Evolutionary conservation across 306 rosid species (phyloP), one percentile per base, ranked within the genome.

Genomic region (Trifolium pratense): DNA sequence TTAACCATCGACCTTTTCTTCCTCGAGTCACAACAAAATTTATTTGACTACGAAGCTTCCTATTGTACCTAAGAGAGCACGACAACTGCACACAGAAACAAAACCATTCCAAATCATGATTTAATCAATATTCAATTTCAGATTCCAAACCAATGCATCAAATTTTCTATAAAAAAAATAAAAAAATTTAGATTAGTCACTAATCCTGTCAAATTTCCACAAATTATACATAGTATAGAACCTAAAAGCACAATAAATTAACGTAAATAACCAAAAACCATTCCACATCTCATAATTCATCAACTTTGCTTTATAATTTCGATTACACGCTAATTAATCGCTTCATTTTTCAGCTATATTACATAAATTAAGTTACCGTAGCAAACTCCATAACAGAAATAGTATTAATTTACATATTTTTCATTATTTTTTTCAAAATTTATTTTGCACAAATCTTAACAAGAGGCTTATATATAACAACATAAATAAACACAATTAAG

Each of bases 31-130:
- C 25, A 53, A 11, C 52, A 48, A 78, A 83, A 65, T n/a, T 64
- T 75, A 83, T 56, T 71, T 78, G 66, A 17, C 77, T 59, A 34
- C 42, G 63, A 21, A 34, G 79, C 70, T 72, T 86, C 83, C 73
- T 58, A 40, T 69, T 57, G 77, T 82, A 77, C 72, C 79, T 84
- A 73, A 76, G 51, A 66, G 80, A 75, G 79, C 79, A 84, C 34
- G 79, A 82, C 51, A 83, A 77, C 97, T 94, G 81, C 87, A 86
- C 51, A 68, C 58, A 31, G n/a, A 60, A 80, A 70, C 9, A 36
- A 42, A 66, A 58, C 26, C 37, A 66, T 26, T 20, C 43, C 39
- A 75, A 66, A 32, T 53, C 79, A 65, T n/a, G 23, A 60, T 60
- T 60, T 43, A 60, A 56, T 56, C 8, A 58, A 26, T 58, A 66